Evolutionary conservation across 2,329 filamentous ascomycete species (phyloP).

Genomic region (Blastomyces emzantsi): DNA sequence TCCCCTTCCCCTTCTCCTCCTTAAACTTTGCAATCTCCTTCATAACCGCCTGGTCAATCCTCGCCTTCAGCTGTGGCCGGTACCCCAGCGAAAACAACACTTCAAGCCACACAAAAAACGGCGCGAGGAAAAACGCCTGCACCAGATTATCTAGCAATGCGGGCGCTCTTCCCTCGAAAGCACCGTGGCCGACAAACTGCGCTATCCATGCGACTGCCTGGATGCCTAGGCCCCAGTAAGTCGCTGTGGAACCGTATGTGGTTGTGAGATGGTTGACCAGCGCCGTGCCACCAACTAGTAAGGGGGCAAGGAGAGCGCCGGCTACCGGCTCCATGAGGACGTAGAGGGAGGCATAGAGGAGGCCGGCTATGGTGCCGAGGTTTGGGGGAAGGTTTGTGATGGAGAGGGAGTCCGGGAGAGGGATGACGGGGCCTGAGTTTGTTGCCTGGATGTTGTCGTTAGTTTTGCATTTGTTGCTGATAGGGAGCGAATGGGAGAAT

Average conservation of each 20-base stretch:
- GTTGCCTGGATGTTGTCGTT: constrained; percentile 39
- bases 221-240: constrained; percentile 57
- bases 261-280: constrained; percentile 64
- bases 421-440: constrained; percentile 46
- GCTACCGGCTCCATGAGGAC: constrained; percentile 91
- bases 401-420: constrained; percentile 45
- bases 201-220: constrained; percentile 72
- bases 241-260: constrained; percentile 51
- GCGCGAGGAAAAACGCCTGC: constrained; percentile 85
- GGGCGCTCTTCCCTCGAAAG: constrained; percentile 78
- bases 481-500: neutral
- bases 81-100: constrained; percentile 85
- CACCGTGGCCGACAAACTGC: constrained; percentile 87
- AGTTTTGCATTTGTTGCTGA: neutral
- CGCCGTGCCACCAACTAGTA: constrained; percentile 68
- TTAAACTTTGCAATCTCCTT: constrained; percentile 69
- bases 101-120: constrained; percentile 96
- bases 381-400: constrained; percentile 52
- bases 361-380: constrained; percentile 47
- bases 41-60: constrained; percentile 67
- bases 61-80: constrained; percentile 71
- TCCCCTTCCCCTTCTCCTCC: constrained; percentile 36
- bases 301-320: constrained; percentile 63
- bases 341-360: constrained; percentile 69
- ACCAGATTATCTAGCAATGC: constrained; percentile 84